A percentile compares a stretch with the other conserved stretches of the same genome.
These are phyloP conservation scores for Ajuga reptans DNA, from an alignment of 305 asterid genomes.

Conservation along the genomic window DNA sequence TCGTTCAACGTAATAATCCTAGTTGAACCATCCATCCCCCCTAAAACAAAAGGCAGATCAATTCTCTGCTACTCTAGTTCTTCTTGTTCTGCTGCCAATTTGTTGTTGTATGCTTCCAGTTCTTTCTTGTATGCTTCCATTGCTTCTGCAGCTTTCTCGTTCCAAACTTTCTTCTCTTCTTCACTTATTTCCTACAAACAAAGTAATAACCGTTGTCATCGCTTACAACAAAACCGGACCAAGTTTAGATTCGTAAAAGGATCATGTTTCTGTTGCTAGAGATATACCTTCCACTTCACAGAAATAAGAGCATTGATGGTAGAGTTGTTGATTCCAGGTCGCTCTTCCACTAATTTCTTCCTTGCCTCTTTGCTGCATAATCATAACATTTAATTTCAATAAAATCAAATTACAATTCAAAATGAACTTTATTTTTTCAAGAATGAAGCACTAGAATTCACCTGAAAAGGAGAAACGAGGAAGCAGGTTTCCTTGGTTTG, in stretches of 20 bases:
- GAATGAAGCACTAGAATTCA: background rate
- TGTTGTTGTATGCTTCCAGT: conserved; percentile 55
- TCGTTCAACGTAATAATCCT: conserved; percentile 7
- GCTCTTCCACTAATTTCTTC: conserved; percentile 50
- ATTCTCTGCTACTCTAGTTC: background rate
- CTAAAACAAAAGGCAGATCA: background rate
- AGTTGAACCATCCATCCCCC: conserved; percentile 40
- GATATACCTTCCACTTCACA: conserved; percentile 67
- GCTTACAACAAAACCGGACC: background rate
- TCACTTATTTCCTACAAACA: conserved; percentile 50
- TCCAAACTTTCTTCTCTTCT: conserved; percentile 64
- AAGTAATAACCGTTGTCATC: no score
- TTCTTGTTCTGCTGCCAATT: conserved; percentile 37
- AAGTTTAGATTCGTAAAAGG: background rate
- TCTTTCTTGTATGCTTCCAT: conserved; percentile 78
- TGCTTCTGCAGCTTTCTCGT: conserved; percentile 53
- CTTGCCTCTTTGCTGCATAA: conserved; percentile 51
- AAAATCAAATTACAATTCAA: background rate
- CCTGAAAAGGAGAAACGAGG: conserved; percentile 69
- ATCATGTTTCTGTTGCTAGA: background rate
- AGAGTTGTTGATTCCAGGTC: conserved; percentile 51
- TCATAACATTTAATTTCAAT: background rate
- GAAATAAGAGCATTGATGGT: conserved; percentile 61
- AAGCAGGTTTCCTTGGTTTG: conserved; percentile 84
- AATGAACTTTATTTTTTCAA: background rate